Evolutionary conservation across 129 eudicot species (phyloP).

Genomic region (Sambucus nigra): DNA sequence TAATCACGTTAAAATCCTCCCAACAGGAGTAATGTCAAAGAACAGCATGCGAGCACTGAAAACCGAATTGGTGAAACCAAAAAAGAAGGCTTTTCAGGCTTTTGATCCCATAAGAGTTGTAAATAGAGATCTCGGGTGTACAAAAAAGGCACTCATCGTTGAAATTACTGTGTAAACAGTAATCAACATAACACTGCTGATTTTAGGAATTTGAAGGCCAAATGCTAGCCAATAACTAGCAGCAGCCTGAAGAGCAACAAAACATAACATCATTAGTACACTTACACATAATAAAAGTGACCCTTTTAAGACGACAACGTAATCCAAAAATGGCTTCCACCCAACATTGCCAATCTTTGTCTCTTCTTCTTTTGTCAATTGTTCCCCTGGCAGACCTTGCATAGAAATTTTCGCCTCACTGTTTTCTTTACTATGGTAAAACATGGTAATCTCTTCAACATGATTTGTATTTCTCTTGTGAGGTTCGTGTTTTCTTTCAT

Average conservation of each 20-base stretch:
- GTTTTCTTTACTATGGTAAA: constrained; percentile 20
- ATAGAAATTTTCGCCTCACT: constrained; percentile 27
- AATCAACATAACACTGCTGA: constrained; percentile 23
- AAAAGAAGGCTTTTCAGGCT: constrained; percentile 57
- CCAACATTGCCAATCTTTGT: constrained; percentile 43
- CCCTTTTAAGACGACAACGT: constrained; percentile 38
- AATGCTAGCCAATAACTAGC: constrained; percentile 69
- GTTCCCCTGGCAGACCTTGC: constrained; percentile 25
- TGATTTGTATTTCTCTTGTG: not conserved
- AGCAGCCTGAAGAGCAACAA: constrained; percentile 47
- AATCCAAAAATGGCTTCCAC: constrained; percentile 50
- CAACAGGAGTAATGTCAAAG: constrained; percentile 70
- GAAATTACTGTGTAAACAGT: constrained; percentile 41
- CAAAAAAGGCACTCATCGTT: constrained; percentile 38
- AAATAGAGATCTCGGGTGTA: constrained; percentile 29
- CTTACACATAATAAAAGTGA: constrained; percentile 2
- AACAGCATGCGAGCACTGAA: constrained; percentile 65
- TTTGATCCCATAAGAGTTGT: constrained; percentile 45
- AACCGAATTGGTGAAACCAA: constrained; percentile 33
- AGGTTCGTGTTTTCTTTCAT: constrained; percentile 12
- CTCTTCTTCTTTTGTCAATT: constrained; percentile 61
- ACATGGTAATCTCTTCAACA: constrained; percentile 2
- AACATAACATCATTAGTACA: constrained; percentile 26
- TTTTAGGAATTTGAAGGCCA: constrained; percentile 31
- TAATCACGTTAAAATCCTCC: constrained; percentile 62